Evolutionary conservation across 1,139 yeast genomes (phyloP).

Genomic region (Saccharomyces hybrid): DNA sequence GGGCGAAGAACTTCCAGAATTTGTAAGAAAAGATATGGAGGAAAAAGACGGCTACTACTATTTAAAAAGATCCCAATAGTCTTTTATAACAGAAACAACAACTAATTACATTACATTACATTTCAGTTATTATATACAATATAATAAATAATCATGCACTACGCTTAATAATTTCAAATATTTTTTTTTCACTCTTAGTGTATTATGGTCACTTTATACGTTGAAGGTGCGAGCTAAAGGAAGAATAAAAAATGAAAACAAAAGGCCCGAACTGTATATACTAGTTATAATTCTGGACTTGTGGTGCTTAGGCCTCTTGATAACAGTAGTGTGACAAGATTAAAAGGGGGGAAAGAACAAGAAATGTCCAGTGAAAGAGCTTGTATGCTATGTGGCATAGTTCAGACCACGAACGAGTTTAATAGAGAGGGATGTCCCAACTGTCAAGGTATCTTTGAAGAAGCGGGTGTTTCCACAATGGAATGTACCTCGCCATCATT

Average conservation of each 20-base stretch:
- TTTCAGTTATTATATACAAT: background rate
- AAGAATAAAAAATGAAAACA: too few species aligned
- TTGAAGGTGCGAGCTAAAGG: background rate
- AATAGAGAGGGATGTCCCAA: conserved; percentile 92
- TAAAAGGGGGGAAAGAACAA: background rate
- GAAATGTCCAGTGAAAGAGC: conserved; percentile 66
- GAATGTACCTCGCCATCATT: conserved; percentile 95
- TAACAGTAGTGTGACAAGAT: too few species aligned
- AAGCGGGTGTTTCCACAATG: conserved; percentile 74
- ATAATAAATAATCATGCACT: too few species aligned
- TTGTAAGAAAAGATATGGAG: conserved; percentile 24
- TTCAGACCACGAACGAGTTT: conserved; percentile 55
- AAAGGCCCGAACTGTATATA: too few species aligned
- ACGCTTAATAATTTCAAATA: too few species aligned
- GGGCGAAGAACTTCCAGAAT: conserved; percentile 29
- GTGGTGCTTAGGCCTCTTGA: too few species aligned
- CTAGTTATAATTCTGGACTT: too few species aligned
- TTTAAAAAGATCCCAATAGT: conserved; percentile 7
- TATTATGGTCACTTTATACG: background rate
- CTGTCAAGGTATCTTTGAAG: conserved; percentile 80
- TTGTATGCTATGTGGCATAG: conserved; percentile 93
- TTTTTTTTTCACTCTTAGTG: too few species aligned
- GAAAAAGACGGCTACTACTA: conserved; percentile 28
- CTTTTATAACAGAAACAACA: background rate
- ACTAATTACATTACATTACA: background rate